Percentiles rank a stretch among this genome's conserved stretches.
Conservation (phyloP, 345 rosid genomes). For the rapeseed (Brassica napus) region Da-Ae NC_063436.1:14381001-14381500, state of each 20-base stretch:
- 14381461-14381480: slow-evolving; percentile 89
- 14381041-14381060: slow-evolving; percentile 89
- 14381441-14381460: slow-evolving; percentile 91
- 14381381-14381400: slow-evolving; percentile 85
- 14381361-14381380: slow-evolving; percentile 67
- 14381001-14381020: slow-evolving; percentile 87
- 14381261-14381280: slow-evolving; percentile 68
- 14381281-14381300: slow-evolving; percentile 72
- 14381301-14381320: slow-evolving; percentile 82
- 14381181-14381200: slow-evolving; percentile 79
- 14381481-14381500: slow-evolving; percentile 83
- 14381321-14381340: slow-evolving; percentile 88
- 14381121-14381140: slow-evolving; percentile 77
- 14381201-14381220: slow-evolving; percentile 79
- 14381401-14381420: slow-evolving; percentile 81
- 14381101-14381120: slow-evolving; percentile 94
- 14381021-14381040: slow-evolving; percentile 95
- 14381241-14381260: slow-evolving; percentile 54
- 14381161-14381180: slow-evolving; percentile 81
- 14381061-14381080: slow-evolving; percentile 96
- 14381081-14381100: slow-evolving; percentile 81
- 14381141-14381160: slow-evolving; percentile 97
- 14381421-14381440: slow-evolving; percentile 95
- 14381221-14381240: slow-evolving; percentile 87
- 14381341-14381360: slow-evolving; percentile 83